Evolutionary conservation across 495 filamentous ascomycete genomes (phyloP), one percentile per base, ranked within the genome.

Genomic region (Podospora pseudoanserina): DNA sequence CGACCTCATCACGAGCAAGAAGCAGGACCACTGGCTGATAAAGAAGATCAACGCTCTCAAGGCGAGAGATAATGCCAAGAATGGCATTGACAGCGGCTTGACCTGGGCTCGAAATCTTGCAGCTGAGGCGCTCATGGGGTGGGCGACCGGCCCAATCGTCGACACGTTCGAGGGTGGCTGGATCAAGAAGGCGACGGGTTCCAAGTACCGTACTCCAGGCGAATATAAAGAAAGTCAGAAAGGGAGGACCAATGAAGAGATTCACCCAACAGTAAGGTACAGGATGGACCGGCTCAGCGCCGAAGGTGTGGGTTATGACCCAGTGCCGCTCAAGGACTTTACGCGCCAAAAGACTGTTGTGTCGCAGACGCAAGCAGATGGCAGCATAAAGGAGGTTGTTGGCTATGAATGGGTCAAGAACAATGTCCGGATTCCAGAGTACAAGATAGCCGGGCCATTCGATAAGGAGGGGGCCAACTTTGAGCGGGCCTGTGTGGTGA

Each of bases 1-100:
- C 60, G 72, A 83, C 2, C 67, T 68, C 39, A 80, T 84, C 57
- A 76, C 81, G 4, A 75, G 77, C 54, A 86, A 78, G 57, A 76
- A 76, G 6, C 72, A 77, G 44, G 83, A 79, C 57, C 86, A 86
- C 71, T 79, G 77, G 69, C 74, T 77, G 15, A 70, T 67, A 62
- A 60, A 71, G 58, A 72, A 80, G 53, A 74, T 74, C 23, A 63
- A 67, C 60, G 54, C 54, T 7, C 62, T 26, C 19, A 70, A 65
- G 3, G 60, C 34, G 4, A 74, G 70, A 44, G 70, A 60, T 28
- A 57, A 3, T 13, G 20, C 32, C 23, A 27, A 27, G 13, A 60
- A 68, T 49, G 23, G 9, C 39, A 49, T 49, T 5, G 67, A 68
- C 30, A 49, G 26, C 55, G 30, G 34, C 53, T n/a, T 65, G 15